phyloP scores from a whole-genome alignment of 345 rosid genomes.

The Salix brachista region DNA sequence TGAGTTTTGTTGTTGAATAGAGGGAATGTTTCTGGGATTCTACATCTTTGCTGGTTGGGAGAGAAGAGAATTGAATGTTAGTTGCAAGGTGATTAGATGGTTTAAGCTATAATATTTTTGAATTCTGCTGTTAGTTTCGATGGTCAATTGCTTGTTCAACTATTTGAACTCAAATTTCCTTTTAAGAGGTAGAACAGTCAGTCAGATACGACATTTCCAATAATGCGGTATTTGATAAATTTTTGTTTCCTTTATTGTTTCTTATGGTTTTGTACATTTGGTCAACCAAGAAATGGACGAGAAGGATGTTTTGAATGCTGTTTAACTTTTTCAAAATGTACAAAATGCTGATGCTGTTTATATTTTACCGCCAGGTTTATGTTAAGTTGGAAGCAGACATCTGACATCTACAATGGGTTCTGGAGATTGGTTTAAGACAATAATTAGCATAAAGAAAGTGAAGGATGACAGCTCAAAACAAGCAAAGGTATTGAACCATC shows the following conservation, averaged over 20 bases:
- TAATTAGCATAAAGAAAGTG: constrained; percentile 60
- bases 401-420: constrained; percentile 58
- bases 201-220: background rate
- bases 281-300: constrained; percentile 4
- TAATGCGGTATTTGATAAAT: background rate
- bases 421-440: constrained; percentile 71
- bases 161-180: background rate
- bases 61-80: background rate
- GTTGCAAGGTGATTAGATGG: background rate
- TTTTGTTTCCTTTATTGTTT: background rate
- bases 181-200: background rate
- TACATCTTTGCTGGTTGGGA: background rate
- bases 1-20: background rate
- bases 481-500: constrained; percentile 36
- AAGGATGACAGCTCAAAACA: constrained; percentile 44
- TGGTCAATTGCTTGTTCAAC: background rate
- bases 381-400: constrained; percentile 8
- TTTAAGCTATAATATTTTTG: background rate
- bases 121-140: background rate
- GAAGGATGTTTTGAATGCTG: background rate
- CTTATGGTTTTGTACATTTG: background rate
- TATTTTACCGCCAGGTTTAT: constrained; percentile 28
- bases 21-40: background rate
- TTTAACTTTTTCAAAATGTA: background rate
- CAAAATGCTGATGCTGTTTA: constrained; percentile 12